Percentiles rank a stretch among this genome's conserved stretches.
phyloP scores from a whole-genome alignment of 176 grass and related monocot species.

The Alloteropsis semialata region DNA sequence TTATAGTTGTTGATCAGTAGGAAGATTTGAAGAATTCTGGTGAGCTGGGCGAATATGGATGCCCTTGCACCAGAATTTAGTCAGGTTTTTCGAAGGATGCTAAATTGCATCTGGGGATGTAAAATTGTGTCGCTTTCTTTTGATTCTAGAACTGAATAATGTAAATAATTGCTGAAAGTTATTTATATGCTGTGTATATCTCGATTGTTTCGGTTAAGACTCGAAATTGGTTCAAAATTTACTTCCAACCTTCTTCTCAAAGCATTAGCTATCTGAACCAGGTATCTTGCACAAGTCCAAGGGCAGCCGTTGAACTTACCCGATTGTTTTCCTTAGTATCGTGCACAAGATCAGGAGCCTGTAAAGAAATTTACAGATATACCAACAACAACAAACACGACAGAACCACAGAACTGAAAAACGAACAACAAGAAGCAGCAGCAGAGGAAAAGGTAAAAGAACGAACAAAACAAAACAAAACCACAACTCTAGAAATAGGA shows the following conservation, averaged over 20 bases:
- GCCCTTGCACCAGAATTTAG: constrained; percentile 37
- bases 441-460: too few relatives aligned
- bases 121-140: neutral
- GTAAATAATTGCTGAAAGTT: constrained; percentile 8
- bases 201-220: neutral
- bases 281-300: neutral
- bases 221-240: neutral
- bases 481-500: too few relatives aligned
- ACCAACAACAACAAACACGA: too few relatives aligned
- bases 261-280: neutral
- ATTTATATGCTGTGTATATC: neutral
- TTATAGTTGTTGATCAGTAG: constrained; percentile 13
- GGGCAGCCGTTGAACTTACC: too few relatives aligned
- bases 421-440: too few relatives aligned
- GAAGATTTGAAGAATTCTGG: constrained; percentile 18
- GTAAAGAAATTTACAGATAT: too few relatives aligned
- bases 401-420: too few relatives aligned
- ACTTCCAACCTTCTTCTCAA: neutral
- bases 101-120: constrained; percentile 12
- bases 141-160: constrained; percentile 32
- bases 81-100: neutral
- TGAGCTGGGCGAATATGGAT: constrained; percentile 37
- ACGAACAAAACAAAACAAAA: too few relatives aligned
- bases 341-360: neutral
- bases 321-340: neutral